phyloP scores from a whole-genome alignment of 2,329 filamentous ascomycete genomes.

The Neopestalotiopsis clavispora region DNA sequence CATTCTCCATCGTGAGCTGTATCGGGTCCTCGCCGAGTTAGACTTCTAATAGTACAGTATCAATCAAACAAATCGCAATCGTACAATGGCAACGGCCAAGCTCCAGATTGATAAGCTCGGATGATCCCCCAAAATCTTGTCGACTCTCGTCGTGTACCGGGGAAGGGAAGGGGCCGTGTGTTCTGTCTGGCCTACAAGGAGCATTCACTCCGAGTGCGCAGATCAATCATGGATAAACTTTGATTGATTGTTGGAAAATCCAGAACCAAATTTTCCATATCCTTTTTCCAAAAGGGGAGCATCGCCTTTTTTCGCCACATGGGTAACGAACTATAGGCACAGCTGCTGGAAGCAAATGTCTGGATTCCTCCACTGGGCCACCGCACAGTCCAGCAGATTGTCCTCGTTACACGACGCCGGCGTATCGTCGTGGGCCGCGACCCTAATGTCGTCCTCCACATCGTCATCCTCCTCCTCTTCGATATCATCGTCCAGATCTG shows the following conservation, averaged over 20 bases:
- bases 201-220: too few species aligned
- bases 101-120: not conserved
- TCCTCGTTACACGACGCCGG: constrained; percentile 9
- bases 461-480: not conserved
- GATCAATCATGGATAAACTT: too few species aligned
- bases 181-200: too few species aligned
- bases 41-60: not conserved
- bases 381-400: constrained; percentile 10
- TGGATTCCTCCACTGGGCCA: constrained; percentile 8
- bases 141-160: not conserved
- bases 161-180: not conserved
- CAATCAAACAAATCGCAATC: not conserved
- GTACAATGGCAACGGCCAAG: not conserved
- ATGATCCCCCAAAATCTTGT: not conserved
- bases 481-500: too few species aligned
- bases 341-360: constrained; percentile 12
- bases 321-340: not conserved
- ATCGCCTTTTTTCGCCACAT: not conserved
- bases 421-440: not conserved
- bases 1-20: not conserved
- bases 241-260: too few species aligned
- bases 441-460: not conserved
- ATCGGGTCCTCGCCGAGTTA: not conserved
- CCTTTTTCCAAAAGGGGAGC: too few species aligned
- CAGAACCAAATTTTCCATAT: too few species aligned